phyloP scores from a whole-genome alignment of 768 basidiomycete species.

The Amanita exitialis region DNA sequence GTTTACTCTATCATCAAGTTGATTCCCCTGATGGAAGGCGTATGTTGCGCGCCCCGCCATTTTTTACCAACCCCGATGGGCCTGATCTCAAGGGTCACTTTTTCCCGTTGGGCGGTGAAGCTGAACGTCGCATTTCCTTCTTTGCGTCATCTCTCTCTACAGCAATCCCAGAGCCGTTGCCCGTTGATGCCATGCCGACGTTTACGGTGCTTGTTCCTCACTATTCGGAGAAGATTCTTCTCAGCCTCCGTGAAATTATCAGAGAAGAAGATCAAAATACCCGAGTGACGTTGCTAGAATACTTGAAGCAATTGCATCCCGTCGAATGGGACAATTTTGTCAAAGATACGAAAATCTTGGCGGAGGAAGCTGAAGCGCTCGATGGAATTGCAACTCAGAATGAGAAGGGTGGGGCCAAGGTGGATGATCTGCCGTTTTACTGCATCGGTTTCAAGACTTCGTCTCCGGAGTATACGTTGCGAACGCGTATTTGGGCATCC shows the following conservation, averaged over 20 bases:
- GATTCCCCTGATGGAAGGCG: conserved; percentile 84
- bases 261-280: conserved; percentile 96
- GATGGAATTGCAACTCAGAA: conserved; percentile 49
- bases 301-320: conserved; percentile 96
- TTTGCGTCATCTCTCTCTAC: conserved; percentile 97
- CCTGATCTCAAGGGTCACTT: conserved; percentile 69
- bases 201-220: conserved; percentile 99
- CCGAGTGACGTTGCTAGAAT: conserved; percentile 94
- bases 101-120: conserved; percentile 92
- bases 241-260: conserved; percentile 96
- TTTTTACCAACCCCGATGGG: conserved; percentile 89
- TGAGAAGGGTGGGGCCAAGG: conserved; percentile 63
- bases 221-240: conserved; percentile 97
- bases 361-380: conserved; percentile 68
- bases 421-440: conserved; percentile 96
- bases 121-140: conserved; percentile 96
- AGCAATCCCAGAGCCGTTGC: conserved; percentile 87
- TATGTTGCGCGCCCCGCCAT: conserved; percentile 90
- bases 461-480: conserved; percentile 95
- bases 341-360: conserved; percentile 97
- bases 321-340: conserved; percentile 99
- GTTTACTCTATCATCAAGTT: conserved; percentile 93
- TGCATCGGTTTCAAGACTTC: conserved; percentile 99
- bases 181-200: conserved; percentile 98
- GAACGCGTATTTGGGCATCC: conserved; percentile 99